Evolutionary conservation across 495 filamentous ascomycete species (phyloP), one percentile per base, ranked within the genome.

Genomic region (Parathielavia appendiculata): DNA sequence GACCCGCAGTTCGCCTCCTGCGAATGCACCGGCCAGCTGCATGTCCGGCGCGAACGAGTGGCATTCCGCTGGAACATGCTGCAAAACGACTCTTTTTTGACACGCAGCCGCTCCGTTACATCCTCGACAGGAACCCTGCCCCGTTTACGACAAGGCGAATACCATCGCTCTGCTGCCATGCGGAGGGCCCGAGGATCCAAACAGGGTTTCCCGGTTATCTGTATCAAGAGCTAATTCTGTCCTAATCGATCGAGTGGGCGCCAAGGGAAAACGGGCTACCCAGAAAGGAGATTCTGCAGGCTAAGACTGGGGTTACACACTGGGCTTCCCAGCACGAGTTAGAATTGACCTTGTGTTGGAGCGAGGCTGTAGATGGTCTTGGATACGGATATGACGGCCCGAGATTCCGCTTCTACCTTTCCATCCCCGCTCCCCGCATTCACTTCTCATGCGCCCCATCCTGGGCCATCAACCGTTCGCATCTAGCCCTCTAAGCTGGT

Each of bases 11-110:
- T 68, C 50, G 66, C 61, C 59, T 62, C 59, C 49, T 58, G 55
- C 46, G 34, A 39, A 40, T 58, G 63, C 65, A 63, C 59, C 49
- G 50, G 47, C 36, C 63, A 51, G 52, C 59, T 63, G 60, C 63
- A 59, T 22, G 26, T 39, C 51, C 41, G 55, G 48, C 20, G 22
- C 54, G 34, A 51, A 54, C 50, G 41, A 38, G 51, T 51, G 4
- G 53, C 56, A 56, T 46, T 47, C 55, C 51, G 57, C 44, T 54
- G 50, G 49, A 61, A 50, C 36, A 56, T 19, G 11, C 38, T 40
- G 9, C 26, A 43, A 54, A 52, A 19, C 39, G 32, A 16, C 40
- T 6, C 20, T 16, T 45, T 44, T 41, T 20, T 44, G 10, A 53
- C 17, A 22, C 16, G n/a, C 17, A 16, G 14, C 34, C 26, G 32